Conservation (phyloP, 495 filamentous ascomycete genomes). For the Echria macrotheca region DNA sequence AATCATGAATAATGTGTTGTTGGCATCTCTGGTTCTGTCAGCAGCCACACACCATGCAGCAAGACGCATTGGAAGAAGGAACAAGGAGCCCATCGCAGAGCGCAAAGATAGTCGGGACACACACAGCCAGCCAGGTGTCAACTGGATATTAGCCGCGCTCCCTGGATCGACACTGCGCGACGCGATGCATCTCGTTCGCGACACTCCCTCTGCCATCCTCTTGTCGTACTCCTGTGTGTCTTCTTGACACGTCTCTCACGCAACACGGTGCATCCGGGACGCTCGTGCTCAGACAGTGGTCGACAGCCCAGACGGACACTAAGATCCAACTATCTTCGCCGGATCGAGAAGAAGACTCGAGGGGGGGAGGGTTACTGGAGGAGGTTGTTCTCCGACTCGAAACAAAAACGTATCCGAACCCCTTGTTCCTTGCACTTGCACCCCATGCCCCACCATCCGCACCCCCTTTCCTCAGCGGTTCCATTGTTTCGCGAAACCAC, state of each 20-base stretch:
- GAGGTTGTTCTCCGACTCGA: slow-evolving; percentile 1
- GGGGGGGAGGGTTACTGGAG: too few species aligned
- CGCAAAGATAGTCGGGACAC: neutral
- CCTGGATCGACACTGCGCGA: slow-evolving; percentile 11
- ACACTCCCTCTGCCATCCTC: too few species aligned
- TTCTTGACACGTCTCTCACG: too few species aligned
- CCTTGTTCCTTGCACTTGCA: neutral
- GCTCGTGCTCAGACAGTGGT: too few species aligned
- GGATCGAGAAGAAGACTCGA: too few species aligned
- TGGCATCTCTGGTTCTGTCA: neutral
- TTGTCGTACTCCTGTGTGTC: too few species aligned
- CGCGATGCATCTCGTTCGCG: slow-evolving; percentile 2
- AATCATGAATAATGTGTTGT: too few species aligned
- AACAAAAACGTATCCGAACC: neutral
- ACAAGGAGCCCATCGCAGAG: neutral
- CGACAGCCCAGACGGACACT: too few species aligned
- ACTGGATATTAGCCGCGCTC: slow-evolving; percentile 9
- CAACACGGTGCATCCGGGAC: too few species aligned
- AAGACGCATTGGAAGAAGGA: slow-evolving; percentile 3
- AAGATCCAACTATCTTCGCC: too few species aligned
- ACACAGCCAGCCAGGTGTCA: neutral
- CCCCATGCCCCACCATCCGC: neutral
- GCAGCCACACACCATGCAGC: neutral
- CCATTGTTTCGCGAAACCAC: slow-evolving; percentile 1
- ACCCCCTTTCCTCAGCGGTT: neutral